Evolutionary conservation across 768 basidiomycete genomes (phyloP), one percentile per base, ranked within the genome.

Genomic region (Leucocoprinus sp.): DNA sequence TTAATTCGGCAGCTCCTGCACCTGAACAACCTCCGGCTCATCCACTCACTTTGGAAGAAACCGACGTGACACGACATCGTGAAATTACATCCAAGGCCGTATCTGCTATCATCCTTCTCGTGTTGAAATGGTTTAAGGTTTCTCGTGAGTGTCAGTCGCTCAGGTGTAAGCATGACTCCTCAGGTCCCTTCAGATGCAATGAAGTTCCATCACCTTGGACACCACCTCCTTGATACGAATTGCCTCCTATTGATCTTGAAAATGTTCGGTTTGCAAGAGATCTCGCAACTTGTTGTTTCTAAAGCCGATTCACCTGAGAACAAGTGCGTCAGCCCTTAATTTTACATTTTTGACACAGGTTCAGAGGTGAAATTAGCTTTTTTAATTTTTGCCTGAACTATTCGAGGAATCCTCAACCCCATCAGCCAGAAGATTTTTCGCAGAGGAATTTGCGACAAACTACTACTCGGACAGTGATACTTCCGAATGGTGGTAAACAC

Each of bases 191-290:
- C 45, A 98, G 95, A 98, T 65, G 81, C 85, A 15, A 93, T 99
- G 87, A 98, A 99, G 60, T 97, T 96, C 59, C 93, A 99, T 62
- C 92, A 97, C 61, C 73, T 99, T 18, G 92, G 92, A n/a, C 93
- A 95, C 61, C 78, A 91, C 26, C 69, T 99, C 6, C 78, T 99
- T 35, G 95, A 98, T 55, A 93, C 92, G 18, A 98, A 98, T 56
- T 95, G 93, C 59, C 65, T 97, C 9, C 68, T 98, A 23, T 71
- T 98, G 23, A 89, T 98, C 40, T 67, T 99, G 55, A 97, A 97
- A 70, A 96, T 97, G 84, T 97, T 98, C 61, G 91, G 93, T n/a
- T 62, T 97, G 51, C 89, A 93, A 60, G 96, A 99, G 59, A 84
- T 96, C 2, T 74, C 85, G 0, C 72, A 74, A 14, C 78, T 84